Evolutionary conservation across 257 asterid genomes (phyloP).

Genomic region (Echites panduratus): DNA sequence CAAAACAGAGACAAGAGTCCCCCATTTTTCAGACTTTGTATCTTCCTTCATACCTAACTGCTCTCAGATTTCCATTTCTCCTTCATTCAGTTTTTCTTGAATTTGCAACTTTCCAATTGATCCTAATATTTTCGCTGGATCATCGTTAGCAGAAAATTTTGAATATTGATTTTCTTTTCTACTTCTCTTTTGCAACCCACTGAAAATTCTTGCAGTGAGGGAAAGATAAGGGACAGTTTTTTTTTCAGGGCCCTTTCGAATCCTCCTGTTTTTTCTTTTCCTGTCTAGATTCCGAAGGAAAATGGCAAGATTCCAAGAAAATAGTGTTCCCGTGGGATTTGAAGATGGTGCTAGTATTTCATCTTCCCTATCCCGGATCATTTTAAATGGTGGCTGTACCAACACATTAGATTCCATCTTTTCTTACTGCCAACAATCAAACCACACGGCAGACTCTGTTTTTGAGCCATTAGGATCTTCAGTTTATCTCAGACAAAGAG

Average conservation of each 20-base stretch:
- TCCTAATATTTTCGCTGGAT: constrained; percentile 27
- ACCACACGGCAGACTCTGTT: constrained; percentile 12
- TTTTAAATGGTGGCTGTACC: constrained; percentile 57
- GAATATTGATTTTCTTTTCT: no score
- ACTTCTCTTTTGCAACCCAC: background rate
- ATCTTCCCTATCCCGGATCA: constrained; percentile 52
- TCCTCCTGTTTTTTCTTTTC: background rate
- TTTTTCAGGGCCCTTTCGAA: constrained; percentile 2
- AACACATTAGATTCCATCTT: constrained; percentile 81
- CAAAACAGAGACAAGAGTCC: constrained; percentile 10
- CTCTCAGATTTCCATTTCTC: constrained; percentile 8
- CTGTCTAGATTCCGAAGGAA: background rate
- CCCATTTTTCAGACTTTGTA: constrained; percentile 12
- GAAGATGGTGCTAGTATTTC: constrained; percentile 38
- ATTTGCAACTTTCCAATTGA: constrained; percentile 14
- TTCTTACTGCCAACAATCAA: constrained; percentile 42
- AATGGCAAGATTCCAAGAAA: constrained; percentile 41
- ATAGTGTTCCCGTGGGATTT: constrained; percentile 9
- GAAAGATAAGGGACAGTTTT: background rate
- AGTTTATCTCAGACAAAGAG: constrained; percentile 60
- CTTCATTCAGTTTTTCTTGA: constrained; percentile 7
- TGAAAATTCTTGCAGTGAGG: background rate
- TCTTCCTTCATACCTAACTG: constrained; percentile 10
- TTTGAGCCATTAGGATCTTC: constrained; percentile 61
- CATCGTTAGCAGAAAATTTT: background rate